These are phyloP conservation scores for Paraleonurus japonicus DNA, from an alignment of 257 asterid genomes.

Conservation along the genomic window DNA sequence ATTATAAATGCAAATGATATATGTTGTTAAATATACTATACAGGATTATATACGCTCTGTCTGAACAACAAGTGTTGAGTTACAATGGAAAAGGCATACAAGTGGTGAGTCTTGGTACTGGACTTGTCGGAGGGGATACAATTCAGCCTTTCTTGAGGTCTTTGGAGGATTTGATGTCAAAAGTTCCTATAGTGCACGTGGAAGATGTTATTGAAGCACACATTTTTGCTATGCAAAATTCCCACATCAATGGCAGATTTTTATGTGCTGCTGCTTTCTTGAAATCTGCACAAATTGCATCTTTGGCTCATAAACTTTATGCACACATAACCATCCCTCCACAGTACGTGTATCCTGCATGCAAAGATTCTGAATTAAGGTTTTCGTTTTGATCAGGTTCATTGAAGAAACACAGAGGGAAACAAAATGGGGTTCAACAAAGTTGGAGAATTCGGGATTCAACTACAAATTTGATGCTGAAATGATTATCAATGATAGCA, in stretches of 20 bases:
- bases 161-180: conserved; percentile 52
- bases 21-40: too few relatives aligned
- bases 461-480: background rate
- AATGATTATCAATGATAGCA: background rate
- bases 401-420: background rate
- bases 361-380: background rate
- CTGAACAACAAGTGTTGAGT: conserved; percentile 50
- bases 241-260: conserved; percentile 51
- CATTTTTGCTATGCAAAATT: conserved; percentile 43
- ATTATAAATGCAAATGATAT: too few relatives aligned
- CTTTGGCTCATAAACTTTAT: conserved; percentile 24
- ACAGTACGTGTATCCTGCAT: background rate
- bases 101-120: conserved; percentile 55
- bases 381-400: background rate
- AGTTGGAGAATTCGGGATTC: background rate
- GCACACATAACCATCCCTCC: conserved; percentile 15
- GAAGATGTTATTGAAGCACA: conserved; percentile 56
- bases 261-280: conserved; percentile 35
- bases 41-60: too few relatives aligned
- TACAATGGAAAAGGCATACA: conserved; percentile 41
- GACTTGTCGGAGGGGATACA: conserved; percentile 65
- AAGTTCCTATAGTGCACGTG: conserved; percentile 51
- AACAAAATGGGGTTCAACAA: background rate
- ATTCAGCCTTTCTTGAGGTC: conserved; percentile 37
- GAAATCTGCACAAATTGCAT: conserved; percentile 49